Conservation (phyloP, 1,284 basidiomycete genomes). For the Moniliella sp. region DNA sequence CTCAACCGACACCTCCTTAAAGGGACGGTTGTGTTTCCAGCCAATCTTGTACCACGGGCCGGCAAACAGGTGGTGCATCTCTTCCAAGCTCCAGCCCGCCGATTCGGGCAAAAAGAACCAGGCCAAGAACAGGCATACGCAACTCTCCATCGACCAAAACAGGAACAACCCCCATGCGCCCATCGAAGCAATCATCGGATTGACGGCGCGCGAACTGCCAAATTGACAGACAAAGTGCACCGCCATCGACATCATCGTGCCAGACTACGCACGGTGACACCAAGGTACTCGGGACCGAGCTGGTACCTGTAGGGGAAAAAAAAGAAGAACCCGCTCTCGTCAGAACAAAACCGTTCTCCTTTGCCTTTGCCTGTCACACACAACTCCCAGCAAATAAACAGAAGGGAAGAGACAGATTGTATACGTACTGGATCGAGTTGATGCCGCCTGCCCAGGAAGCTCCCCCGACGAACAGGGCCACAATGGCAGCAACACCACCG, state of each 20-base stretch:
- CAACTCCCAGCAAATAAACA: too few relatives aligned
- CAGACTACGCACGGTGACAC: not conserved
- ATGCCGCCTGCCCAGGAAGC: slow-evolving; percentile 15
- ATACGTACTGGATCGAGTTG: slow-evolving; percentile 18
- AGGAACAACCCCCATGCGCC: slow-evolving; percentile 10
- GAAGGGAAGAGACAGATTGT: too few relatives aligned
- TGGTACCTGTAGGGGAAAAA: too few relatives aligned
- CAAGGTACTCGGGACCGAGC: slow-evolving; percentile 11
- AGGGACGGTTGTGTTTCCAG: slow-evolving; percentile 6
- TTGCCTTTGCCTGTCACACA: slow-evolving; percentile 10
- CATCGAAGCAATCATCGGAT: slow-evolving; percentile 9
- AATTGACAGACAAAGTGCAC: slow-evolving; percentile 15
- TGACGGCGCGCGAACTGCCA: slow-evolving; percentile 10
- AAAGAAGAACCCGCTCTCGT: too few relatives aligned
- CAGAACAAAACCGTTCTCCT: slow-evolving; percentile 12
- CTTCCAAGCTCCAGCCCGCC: slow-evolving; percentile 10
- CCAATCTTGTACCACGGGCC: slow-evolving; percentile 14
- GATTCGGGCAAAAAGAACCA: slow-evolving; percentile 16
- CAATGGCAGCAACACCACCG: slow-evolving; percentile 10
- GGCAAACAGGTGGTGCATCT: slow-evolving; percentile 10
- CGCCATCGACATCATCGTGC: slow-evolving; percentile 1
- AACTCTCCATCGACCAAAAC: slow-evolving; percentile 10
- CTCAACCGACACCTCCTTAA: too few relatives aligned
- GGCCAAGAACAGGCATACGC: slow-evolving; percentile 8
- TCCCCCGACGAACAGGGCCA: slow-evolving; percentile 13